These are phyloP conservation scores for Furcasterigmium furcatum DNA, from an alignment of 2,329 filamentous ascomycete genomes.

Conservation along the genomic window DNA sequence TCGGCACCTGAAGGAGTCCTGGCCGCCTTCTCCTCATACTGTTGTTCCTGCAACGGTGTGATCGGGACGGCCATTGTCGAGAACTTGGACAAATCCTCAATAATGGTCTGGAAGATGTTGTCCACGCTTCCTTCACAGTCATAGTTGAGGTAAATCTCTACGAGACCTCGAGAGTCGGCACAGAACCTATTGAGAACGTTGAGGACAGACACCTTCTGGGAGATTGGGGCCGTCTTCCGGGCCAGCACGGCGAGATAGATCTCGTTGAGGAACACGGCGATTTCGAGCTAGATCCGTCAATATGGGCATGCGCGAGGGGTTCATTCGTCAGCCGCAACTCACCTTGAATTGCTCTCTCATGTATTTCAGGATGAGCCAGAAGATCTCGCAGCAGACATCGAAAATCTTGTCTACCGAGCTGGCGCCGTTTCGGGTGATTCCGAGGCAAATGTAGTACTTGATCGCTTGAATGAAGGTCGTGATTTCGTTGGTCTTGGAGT, in stretches of 20 bases:
- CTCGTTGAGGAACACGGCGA: conserved; percentile 96
- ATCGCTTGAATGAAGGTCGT: conserved; percentile 92
- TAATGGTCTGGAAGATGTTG: conserved; percentile 94
- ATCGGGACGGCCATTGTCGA: conserved; percentile 76
- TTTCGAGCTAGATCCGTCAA: conserved; percentile 68
- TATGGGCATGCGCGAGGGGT: neutral
- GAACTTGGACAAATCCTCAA: conserved; percentile 89
- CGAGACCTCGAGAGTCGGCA: conserved; percentile 80
- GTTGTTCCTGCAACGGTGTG: conserved; percentile 74
- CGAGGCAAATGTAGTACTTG: conserved; percentile 95
- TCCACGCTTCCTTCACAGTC: conserved; percentile 94
- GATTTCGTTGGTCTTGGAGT: conserved; percentile 82
- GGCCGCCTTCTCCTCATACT: conserved; percentile 75
- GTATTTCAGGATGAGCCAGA: conserved; percentile 94
- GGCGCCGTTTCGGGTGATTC: conserved; percentile 90
- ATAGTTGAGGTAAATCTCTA: conserved; percentile 97
- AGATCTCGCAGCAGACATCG: conserved; percentile 94
- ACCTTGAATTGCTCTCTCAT: conserved; percentile 93
- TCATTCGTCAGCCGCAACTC: too few species aligned
- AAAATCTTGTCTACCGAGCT: conserved; percentile 91
- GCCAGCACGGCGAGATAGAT: conserved; percentile 93
- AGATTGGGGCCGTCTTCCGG: conserved; percentile 77
- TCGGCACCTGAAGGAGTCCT: conserved; percentile 62
- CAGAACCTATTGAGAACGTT: conserved; percentile 80
- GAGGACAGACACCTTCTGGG: conserved; percentile 92